These are phyloP conservation scores for Phyllosticta capitalensis DNA, from an alignment of 2,329 filamentous ascomycete species.

Conservation along the genomic window DNA sequence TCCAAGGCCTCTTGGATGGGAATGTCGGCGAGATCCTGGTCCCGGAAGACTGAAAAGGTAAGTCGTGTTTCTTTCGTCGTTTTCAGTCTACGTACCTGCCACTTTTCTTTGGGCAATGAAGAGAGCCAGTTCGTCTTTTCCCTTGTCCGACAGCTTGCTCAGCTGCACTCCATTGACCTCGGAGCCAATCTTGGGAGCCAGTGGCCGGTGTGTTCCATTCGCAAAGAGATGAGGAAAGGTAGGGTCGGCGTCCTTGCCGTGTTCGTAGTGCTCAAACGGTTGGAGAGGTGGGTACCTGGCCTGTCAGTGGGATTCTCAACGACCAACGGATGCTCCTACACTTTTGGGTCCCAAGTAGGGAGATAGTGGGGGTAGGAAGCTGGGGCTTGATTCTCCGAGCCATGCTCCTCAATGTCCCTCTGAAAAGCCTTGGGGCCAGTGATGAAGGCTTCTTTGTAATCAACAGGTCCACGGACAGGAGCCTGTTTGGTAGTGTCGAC, in stretches of 20 bases:
- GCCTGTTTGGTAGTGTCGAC: constrained; percentile 5
- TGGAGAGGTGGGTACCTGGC: constrained; percentile 52
- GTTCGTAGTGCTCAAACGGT: constrained; percentile 64
- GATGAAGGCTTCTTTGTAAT: constrained; percentile 36
- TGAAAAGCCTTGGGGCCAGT: constrained; percentile 34
- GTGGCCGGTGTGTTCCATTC: constrained; percentile 44
- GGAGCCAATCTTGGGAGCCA: constrained; percentile 66
- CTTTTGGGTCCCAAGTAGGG: constrained; percentile 58
- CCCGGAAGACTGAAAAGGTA: constrained; percentile 49
- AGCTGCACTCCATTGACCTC: constrained; percentile 65
- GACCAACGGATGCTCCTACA: constrained; percentile 20
- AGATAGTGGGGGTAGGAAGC: constrained; percentile 64
- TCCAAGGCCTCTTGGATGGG: constrained; percentile 61
- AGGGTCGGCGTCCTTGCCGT: constrained; percentile 64
- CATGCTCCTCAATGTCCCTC: constrained; percentile 44
- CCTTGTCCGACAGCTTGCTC: constrained; percentile 55
- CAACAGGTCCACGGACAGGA: constrained; percentile 11
- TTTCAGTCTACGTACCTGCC: constrained; percentile 39
- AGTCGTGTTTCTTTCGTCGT: neutral
- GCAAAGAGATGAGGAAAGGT: constrained; percentile 58
- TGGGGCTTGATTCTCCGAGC: constrained; percentile 43
- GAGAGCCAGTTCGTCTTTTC: constrained; percentile 67
- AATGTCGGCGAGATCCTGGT: constrained; percentile 57
- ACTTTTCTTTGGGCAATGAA: constrained; percentile 70
- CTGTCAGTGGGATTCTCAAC: constrained; percentile 4